phyloP scores from a whole-genome alignment of 2,329 filamentous ascomycete species.

The Epichloe aotearoae region DNA sequence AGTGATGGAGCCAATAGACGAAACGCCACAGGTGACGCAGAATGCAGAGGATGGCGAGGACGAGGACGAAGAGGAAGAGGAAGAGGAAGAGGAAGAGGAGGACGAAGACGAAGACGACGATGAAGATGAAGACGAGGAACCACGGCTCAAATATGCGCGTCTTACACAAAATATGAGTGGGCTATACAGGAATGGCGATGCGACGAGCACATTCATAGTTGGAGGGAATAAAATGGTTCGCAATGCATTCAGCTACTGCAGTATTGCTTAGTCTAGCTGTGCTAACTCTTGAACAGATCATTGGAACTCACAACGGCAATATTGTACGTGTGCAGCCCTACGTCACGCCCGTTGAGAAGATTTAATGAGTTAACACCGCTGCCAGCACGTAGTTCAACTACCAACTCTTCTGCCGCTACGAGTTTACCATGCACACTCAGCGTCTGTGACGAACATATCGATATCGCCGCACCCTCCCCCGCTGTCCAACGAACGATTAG shows the following conservation, averaged over 20 bases:
- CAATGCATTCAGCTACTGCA: not conserved
- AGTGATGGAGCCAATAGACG: not conserved
- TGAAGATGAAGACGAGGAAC: constrained; percentile 86
- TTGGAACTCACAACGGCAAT: constrained; percentile 93
- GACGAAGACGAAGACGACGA: constrained; percentile 57
- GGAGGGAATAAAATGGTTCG: constrained; percentile 93
- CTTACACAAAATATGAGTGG: constrained; percentile 67
- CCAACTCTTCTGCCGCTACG: constrained; percentile 70
- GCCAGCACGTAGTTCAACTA: constrained; percentile 70
- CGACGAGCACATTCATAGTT: constrained; percentile 80
- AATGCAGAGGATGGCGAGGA: constrained; percentile 13
- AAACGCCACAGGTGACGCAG: not conserved
- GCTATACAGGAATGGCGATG: constrained; percentile 89
- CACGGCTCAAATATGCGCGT: constrained; percentile 82
- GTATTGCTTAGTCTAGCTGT: constrained; percentile 6
- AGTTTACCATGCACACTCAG: constrained; percentile 84
- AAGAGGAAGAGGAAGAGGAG: constrained; percentile 29
- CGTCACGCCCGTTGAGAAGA: not conserved
- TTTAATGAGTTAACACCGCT: not conserved
- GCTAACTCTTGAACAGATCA: constrained; percentile 44
- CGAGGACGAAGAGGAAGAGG: constrained; percentile 32
- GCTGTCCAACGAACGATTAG: constrained; percentile 30
- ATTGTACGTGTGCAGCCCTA: constrained; percentile 48
- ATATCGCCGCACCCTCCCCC: constrained; percentile 72
- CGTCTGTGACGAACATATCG: constrained; percentile 79